phyloP scores from a whole-genome alignment of 306 rosid species.

The Albizia julibrissin region DNA sequence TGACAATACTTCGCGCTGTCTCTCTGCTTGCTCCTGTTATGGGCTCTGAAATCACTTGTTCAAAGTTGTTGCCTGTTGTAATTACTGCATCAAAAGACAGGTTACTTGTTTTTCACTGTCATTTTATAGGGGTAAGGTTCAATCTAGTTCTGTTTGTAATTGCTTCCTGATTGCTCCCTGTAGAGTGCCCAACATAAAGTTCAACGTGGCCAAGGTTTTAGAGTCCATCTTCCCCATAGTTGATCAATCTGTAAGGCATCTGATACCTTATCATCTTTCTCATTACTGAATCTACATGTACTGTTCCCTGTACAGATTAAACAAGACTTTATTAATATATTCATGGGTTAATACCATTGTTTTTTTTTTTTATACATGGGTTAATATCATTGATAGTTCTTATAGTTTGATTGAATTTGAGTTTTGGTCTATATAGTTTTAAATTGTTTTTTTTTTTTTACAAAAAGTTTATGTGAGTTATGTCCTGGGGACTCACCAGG shows the following conservation, averaged over 20 bases:
- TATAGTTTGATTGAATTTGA: no score
- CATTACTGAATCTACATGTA: background rate
- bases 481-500: rapidly evolving
- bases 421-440: no score
- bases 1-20: slow-evolving; percentile 69
- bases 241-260: slow-evolving; percentile 74
- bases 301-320: background rate
- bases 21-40: slow-evolving; percentile 86
- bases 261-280: background rate
- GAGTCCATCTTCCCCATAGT: slow-evolving; percentile 74
- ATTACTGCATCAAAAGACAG: slow-evolving; percentile 71
- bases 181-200: slow-evolving; percentile 87
- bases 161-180: slow-evolving; percentile 26
- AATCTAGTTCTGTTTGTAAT: slow-evolving; percentile 20
- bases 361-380: no score
- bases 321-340: background rate
- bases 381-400: no score
- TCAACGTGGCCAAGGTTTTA: slow-evolving; percentile 80
- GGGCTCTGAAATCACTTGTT: slow-evolving; percentile 76
- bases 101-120: slow-evolving; percentile 31
- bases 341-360: no score
- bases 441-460: no score
- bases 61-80: slow-evolving; percentile 66
- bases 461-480: no score
- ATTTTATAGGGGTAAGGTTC: background rate